phyloP scores from a whole-genome alignment of 306 rosid genomes.

The Vicia villosa region DNA sequence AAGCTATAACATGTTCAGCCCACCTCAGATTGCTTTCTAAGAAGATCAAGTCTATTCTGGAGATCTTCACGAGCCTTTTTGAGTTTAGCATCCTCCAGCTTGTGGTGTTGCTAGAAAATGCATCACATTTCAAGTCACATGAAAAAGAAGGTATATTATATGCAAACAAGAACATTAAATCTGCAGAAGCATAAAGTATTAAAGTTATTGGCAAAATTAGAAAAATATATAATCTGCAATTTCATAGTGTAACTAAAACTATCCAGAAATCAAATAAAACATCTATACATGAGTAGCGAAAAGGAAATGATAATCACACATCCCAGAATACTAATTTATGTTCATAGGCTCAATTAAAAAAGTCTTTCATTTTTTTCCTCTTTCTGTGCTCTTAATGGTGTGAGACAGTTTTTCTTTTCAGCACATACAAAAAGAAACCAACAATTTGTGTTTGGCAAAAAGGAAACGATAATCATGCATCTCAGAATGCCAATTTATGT shows the following conservation, averaged over 20 bases:
- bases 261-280: constrained; percentile 13
- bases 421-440: constrained; percentile 8
- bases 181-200: constrained; percentile 15
- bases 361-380: not conserved
- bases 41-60: constrained; percentile 75
- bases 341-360: not conserved
- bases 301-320: constrained; percentile 24
- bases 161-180: constrained; percentile 28
- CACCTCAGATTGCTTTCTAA: constrained; percentile 85
- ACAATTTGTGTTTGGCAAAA: not conserved
- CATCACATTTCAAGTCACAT: constrained; percentile 30
- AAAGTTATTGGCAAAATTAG: constrained; percentile 19
- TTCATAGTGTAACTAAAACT: constrained; percentile 6
- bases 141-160: constrained; percentile 17
- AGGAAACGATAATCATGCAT: no score
- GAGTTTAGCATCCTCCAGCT: constrained; percentile 63
- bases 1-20: constrained; percentile 37
- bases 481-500: no score
- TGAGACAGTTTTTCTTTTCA: not conserved
- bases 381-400: constrained; percentile 9
- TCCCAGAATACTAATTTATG: constrained; percentile 24
- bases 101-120: constrained; percentile 63
- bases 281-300: not conserved
- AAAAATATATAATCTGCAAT: constrained; percentile 19
- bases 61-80: constrained; percentile 77